Percentiles rank a stretch among this genome's conserved stretches.
Conservation (phyloP, 257 asterid genomes). For the Nicotiana obtusifolia region DNA sequence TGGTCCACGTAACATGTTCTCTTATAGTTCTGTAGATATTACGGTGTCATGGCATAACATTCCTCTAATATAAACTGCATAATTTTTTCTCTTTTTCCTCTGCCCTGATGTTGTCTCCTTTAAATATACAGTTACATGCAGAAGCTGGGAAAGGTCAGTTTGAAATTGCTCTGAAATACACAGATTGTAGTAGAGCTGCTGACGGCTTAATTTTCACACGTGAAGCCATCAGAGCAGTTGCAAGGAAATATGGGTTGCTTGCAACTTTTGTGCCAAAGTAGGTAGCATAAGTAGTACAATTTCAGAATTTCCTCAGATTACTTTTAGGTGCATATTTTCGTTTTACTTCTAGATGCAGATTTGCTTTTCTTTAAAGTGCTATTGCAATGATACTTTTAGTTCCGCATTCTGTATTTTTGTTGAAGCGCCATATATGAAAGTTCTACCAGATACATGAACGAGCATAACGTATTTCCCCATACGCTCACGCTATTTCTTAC, state of each 20-base stretch:
- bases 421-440: background rate
- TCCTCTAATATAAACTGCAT: background rate
- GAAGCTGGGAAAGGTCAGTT: slow-evolving; percentile 90
- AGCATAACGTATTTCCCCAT: background rate
- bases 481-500: background rate
- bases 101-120: slow-evolving; percentile 1
- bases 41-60: background rate
- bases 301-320: background rate
- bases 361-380: background rate
- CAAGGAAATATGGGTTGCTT: slow-evolving; percentile 77
- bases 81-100: background rate
- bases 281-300: slow-evolving; percentile 18
- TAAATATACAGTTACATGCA: slow-evolving; percentile 58
- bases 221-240: slow-evolving; percentile 71
- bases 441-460: background rate
- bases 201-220: slow-evolving; percentile 71
- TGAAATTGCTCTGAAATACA: slow-evolving; percentile 70
- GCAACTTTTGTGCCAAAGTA: slow-evolving; percentile 96
- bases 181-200: slow-evolving; percentile 58
- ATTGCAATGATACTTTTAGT: background rate
- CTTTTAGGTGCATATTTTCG: background rate
- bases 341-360: background rate
- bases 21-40: background rate
- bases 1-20: background rate
- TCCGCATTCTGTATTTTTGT: background rate